Base-by-base conservation (phyloP, 2,329 filamentous ascomycete genomes). In the Chaetomiaceae sp. region DNA sequence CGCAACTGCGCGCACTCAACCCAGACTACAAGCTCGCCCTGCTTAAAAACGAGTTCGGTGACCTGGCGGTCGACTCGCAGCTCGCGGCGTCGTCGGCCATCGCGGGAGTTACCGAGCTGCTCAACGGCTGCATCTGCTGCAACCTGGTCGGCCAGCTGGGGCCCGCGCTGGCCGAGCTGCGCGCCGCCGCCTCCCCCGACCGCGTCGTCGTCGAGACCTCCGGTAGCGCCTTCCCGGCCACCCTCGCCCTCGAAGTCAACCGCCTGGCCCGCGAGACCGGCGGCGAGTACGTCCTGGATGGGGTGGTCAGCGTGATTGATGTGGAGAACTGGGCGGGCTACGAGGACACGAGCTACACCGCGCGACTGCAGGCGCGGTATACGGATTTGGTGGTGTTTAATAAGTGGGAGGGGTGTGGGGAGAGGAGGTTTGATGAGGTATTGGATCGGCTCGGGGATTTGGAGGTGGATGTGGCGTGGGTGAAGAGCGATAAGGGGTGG, bases 101-200 rank as follows among this genome's bases (percentile, higher is more conserved):
- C 56, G 84, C 88, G 1, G 91, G 89, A 45, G 90, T 95, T 4
- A 86, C 86, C 58, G 93, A 98, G 67, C 77, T 98, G 1, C 83
- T 98, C 44, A 95, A 95, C 65, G 93, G 91, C 56, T 97, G 93
- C 70, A 97, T 98, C 67, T 98, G 93, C 78, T 98, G 93, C 72
- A 97, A 97, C 64, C 84, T 97, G 20, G 91, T 98, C 50, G 93
- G 93, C 14, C 88, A 95, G 65, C 80, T 98, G 7, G 79, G 81
- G 49, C 81, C 85, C 38, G 90, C 91, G 1, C 81, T 98, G 15
- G 69, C 77, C 35, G 83, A 93, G 60, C 81, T 98, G 33, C 77
- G 78, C 41, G 65, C 70, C 19, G 65, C 63, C 12, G 65, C 73
- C 27, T 52, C 56, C 0, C 91, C 89, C 0, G 86, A 96, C 62